Base-by-base conservation (phyloP, 139 green algal genomes). In the Chlamydomonas schloesseri region DNA sequence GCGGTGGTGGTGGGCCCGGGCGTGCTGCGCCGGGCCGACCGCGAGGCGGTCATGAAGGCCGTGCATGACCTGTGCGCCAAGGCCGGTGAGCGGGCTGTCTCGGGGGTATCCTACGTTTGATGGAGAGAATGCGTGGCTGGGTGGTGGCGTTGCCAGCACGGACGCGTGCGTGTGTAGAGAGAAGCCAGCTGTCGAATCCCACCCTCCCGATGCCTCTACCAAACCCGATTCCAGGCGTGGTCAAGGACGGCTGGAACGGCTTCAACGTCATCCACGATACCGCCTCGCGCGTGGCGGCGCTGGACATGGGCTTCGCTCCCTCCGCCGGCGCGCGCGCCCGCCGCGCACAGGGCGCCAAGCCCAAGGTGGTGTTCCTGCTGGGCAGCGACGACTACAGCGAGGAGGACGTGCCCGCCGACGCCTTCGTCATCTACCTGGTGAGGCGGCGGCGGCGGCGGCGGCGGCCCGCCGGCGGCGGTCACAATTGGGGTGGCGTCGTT, bases 181-280 rank as follows among this genome's bases (percentile, higher is more conserved):
- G n/a, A n/a, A n/a, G n/a, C n/a, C n/a, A n/a, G n/a, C n/a, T n/a
- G n/a, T n/a, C n/a, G n/a, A n/a, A n/a, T n/a, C n/a, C n/a, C n/a
- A n/a, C n/a, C n/a, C n/a, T n/a, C n/a, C n/a, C n/a, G n/a, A n/a
- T n/a, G n/a, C n/a, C n/a, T n/a, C n/a, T n/a, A n/a, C n/a, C n/a
- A n/a, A n/a, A n/a, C n/a, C n/a, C n/a, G n/a, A n/a, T n/a, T n/a
- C n/a, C 89, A 73, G 92, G 91, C 31, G 94, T 99, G 60, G 94
- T 99, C 70, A 94, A 87, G 55, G 92, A 95, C 28, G 97, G 87
- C 46, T 99, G 97, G 97, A 99, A 99, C 76, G 97, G 97, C 73
- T 98, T 98, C 93, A 99, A 99, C 83, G 91, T 99, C 73, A 92
- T 99, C 64, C 98, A 99, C 79, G 96, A 98, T 87, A 88, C 89